Evolutionary conservation across 2,329 filamentous ascomycete species (phyloP).

Genomic region (Clathrospora elynae): DNA sequence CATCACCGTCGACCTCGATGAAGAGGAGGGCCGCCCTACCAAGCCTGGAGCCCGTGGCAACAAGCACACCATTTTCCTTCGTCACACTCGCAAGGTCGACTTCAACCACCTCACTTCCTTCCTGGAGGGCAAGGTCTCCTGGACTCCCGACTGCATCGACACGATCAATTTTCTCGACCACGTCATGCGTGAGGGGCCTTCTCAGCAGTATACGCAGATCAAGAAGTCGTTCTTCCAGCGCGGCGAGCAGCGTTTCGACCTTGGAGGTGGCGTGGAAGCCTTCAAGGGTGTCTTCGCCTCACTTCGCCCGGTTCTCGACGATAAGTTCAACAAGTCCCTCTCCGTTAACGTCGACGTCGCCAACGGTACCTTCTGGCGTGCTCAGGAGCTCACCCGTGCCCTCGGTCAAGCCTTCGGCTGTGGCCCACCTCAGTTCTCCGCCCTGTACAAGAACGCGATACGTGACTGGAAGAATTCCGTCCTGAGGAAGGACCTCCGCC

Average conservation of each 20-base stretch:
- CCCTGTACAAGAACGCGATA: conserved; percentile 26
- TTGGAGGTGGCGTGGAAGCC: conserved; percentile 73
- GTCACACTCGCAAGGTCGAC: conserved; percentile 69
- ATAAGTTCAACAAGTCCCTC: conserved; percentile 62
- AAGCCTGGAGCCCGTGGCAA: conserved; percentile 46
- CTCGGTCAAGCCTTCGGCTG: conserved; percentile 35
- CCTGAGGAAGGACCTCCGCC: conserved; percentile 48
- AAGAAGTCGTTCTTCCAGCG: conserved; percentile 81
- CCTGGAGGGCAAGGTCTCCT: conserved; percentile 60
- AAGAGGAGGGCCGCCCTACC: conserved; percentile 55
- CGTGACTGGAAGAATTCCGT: conserved; percentile 33
- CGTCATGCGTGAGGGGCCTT: conserved; percentile 78
- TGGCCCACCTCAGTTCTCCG: conserved; percentile 25
- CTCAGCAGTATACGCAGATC: conserved; percentile 68
- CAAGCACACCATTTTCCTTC: conserved; percentile 65
- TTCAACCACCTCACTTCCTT: conserved; percentile 71
- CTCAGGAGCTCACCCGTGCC: conserved; percentile 46
- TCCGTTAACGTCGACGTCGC: conserved; percentile 89
- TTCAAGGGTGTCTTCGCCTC: conserved; percentile 91
- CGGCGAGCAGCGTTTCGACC: conserved; percentile 54
- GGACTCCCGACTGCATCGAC: conserved; percentile 67
- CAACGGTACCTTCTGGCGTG: conserved; percentile 85
- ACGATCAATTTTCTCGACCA: conserved; percentile 92
- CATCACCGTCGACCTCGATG: conserved; percentile 73
- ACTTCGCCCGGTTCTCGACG: conserved; percentile 71